Evolutionary conservation across 2,329 filamentous ascomycete genomes (phyloP).

Genomic region (Thermoascus crustaceus): DNA sequence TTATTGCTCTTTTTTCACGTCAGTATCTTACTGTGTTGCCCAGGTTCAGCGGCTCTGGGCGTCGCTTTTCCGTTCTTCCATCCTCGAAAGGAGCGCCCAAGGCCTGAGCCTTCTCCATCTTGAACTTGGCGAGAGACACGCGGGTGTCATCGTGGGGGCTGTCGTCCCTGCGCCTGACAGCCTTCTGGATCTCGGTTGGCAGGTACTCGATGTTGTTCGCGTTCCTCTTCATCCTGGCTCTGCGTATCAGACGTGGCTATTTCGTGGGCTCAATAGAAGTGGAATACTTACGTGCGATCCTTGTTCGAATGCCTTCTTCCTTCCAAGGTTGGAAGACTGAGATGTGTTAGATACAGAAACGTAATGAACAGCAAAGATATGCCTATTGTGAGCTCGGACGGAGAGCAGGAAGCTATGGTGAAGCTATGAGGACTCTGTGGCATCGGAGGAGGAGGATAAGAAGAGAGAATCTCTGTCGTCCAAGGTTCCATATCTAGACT

Average conservation of each 20-base stretch:
- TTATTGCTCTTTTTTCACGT: not conserved
- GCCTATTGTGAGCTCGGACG: not conserved
- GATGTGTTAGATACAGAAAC: not conserved
- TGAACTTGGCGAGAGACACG: not conserved
- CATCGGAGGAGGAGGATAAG: no score
- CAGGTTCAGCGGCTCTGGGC: not conserved
- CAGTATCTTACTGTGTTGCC: not conserved
- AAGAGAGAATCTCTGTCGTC: not conserved
- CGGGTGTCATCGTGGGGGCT: not conserved
- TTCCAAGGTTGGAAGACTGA: not conserved
- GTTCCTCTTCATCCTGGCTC: not conserved
- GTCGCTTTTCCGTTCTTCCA: not conserved
- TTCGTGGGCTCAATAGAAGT: not conserved
- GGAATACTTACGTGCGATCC: not conserved
- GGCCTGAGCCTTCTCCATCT: not conserved
- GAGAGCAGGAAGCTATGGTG: not conserved
- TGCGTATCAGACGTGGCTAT: not conserved
- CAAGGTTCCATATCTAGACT: not conserved
- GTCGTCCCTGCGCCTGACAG: not conserved
- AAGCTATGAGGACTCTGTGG: not conserved
- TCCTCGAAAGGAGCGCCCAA: not conserved
- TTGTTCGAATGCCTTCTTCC: constrained; percentile 1
- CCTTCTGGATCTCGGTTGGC: not conserved
- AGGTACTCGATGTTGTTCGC: not conserved
- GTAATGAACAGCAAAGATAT: not conserved